Evolutionary conservation across 2,329 filamentous ascomycete species (phyloP).

Genomic region (Pyrenophora graminea): DNA sequence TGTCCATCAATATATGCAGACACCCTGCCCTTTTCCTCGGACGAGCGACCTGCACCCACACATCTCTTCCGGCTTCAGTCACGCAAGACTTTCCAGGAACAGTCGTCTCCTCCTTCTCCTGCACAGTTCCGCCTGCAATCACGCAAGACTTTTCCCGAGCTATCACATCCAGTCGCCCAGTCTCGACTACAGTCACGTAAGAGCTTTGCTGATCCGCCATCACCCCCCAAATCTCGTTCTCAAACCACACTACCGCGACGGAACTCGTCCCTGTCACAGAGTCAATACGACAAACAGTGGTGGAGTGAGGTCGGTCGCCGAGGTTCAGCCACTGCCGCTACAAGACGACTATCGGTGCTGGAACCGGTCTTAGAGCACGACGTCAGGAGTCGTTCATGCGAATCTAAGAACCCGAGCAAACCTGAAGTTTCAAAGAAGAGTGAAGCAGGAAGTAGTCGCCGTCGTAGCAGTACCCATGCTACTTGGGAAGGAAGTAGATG

Average conservation of each 20-base stretch:
- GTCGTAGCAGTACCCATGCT: background rate
- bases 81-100: background rate
- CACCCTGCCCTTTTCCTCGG: background rate
- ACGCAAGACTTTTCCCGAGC: background rate
- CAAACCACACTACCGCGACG: background rate
- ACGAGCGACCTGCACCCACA: background rate
- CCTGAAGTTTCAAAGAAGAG: background rate
- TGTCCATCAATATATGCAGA: background rate
- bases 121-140: background rate
- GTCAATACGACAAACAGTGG: constrained; percentile 7
- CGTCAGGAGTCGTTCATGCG: background rate
- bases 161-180: background rate
- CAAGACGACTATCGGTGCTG: constrained; percentile 10
- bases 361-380: constrained; percentile 16
- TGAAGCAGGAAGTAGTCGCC: background rate
- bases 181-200: background rate
- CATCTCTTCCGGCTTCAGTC: background rate
- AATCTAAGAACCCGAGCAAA: background rate
- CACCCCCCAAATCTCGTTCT: background rate
- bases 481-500: constrained; percentile 4
- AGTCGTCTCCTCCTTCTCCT: background rate
- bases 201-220: background rate
- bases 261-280: background rate
- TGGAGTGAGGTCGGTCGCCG: constrained; percentile 12
- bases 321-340: constrained; percentile 2